Percentiles rank a stretch among this genome's conserved stretches.
Conservation (phyloP, 73 alveolate genomes). For the Uronychia binucleata region DNA sequence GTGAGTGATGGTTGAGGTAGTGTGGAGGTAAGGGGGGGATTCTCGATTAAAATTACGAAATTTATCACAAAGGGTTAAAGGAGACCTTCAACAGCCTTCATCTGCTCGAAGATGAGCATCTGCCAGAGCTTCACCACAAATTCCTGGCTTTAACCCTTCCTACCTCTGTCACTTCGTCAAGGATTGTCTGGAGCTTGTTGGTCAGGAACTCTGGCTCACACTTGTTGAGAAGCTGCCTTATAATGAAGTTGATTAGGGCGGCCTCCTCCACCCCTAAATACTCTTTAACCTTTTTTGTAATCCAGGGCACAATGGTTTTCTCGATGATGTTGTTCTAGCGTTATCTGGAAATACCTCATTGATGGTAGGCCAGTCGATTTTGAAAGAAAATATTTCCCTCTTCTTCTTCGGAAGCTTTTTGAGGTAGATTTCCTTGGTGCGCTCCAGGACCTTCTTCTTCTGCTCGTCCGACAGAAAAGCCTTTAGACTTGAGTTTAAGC, state of each 20-base stretch:
- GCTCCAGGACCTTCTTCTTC: slow-evolving; percentile 32
- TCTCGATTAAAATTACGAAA: too few relatives aligned
- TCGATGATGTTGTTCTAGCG: slow-evolving; percentile 25
- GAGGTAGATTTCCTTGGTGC: slow-evolving; percentile 35
- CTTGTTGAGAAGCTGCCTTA: slow-evolving; percentile 14
- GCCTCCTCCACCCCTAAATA: slow-evolving; percentile 44
- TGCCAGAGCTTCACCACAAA: slow-evolving; percentile 49
- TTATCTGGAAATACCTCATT: neutral
- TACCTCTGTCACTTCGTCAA: slow-evolving; percentile 16
- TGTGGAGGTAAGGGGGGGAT: neutral
- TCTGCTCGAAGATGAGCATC: slow-evolving; percentile 30
- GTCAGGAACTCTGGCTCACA: neutral
- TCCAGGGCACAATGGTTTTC: slow-evolving; percentile 38
- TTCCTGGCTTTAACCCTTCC: slow-evolving; percentile 21
- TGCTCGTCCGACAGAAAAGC: slow-evolving; percentile 34
- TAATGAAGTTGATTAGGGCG: slow-evolving; percentile 16
- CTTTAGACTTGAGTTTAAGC: slow-evolving; percentile 1
- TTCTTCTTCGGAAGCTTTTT: slow-evolving; percentile 27
- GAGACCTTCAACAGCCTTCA: slow-evolving; percentile 35
- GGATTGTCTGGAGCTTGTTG: slow-evolving; percentile 4
- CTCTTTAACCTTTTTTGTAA: slow-evolving; percentile 45
- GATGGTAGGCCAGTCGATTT: slow-evolving; percentile 34
- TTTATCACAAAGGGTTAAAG: neutral
- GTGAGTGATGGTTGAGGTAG: neutral
- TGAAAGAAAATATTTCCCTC: slow-evolving; percentile 24